Base-by-base conservation (phyloP, 495 filamentous ascomycete species). In the Penicillium daleae region DNA sequence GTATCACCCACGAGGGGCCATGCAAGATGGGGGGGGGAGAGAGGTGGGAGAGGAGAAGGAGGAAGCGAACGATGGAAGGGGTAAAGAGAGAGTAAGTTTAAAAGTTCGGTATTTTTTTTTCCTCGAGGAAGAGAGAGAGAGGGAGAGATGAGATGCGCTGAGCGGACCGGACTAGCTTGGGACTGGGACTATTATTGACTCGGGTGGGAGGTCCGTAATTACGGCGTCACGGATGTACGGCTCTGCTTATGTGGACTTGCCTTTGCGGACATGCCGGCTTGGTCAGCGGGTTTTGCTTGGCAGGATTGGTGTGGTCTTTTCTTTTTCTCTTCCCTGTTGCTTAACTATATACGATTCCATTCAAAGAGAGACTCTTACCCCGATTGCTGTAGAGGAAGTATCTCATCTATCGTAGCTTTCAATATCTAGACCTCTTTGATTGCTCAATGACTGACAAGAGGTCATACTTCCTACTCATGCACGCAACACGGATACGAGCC, bases 141-240 rank as follows among this genome's bases (percentile, higher is more conserved):
- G 51, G 49, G 62, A 64, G 60, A 60, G 61, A 66, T 49, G 56
- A 62, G 61, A 55, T 52, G 54, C 52, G n/a, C 26, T 56, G 63
- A 58, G 62, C 61, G 40, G 44, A 39, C 4, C 12, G n/a, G 42
- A 40, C 53, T 42, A 19, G 37, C 37, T 55, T 55, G 10, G 26
- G 49, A 21, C 21, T 40, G 60, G 22, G 24, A 29, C 46, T 29
- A 50, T 46, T 22, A 46, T 50, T 50, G 42, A 62, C 56, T 60
- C 61, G 54, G 48, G 57, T 60, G 54, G 55, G 40, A 52, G 33
- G 26, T 22, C 40, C 56, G 56, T 57, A 71, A 53, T 57, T 57
- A 57, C 56, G 56, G 29, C n/a, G 56, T 50, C 46, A 50, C 46
- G 46, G 46, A 46, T 50, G 46, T 50, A 27, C 22, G 22, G 24